Evolutionary conservation across 1,284 basidiomycete genomes (phyloP).

Genomic region (Sporisorium reilianum): DNA sequence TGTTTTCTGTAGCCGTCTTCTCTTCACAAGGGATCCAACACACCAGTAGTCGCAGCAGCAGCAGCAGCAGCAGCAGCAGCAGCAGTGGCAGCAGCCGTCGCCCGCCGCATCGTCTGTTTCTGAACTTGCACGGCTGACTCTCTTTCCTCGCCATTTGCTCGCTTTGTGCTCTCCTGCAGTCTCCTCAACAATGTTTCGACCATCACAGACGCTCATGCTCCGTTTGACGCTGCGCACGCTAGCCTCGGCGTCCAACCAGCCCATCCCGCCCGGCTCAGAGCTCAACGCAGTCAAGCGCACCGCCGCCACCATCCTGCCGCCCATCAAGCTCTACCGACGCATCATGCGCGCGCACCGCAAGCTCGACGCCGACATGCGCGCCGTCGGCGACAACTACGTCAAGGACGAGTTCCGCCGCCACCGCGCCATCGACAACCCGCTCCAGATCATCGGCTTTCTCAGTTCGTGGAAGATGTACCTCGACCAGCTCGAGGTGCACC

Average conservation of each 20-base stretch:
- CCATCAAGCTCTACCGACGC: slow-evolving; percentile 64
- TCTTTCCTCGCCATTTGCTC: no score
- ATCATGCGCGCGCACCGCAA: slow-evolving; percentile 63
- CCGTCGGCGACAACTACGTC: slow-evolving; percentile 68
- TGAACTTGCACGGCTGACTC: slow-evolving; percentile 8
- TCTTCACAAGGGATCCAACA: background rate
- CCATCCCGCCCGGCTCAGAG: slow-evolving; percentile 40
- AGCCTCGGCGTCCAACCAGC: slow-evolving; percentile 42
- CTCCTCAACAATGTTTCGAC: slow-evolving; percentile 26
- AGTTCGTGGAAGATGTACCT: slow-evolving; percentile 69
- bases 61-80: slow-evolving; percentile 11
- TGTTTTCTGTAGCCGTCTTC: slow-evolving; percentile 50
- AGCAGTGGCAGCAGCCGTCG: background rate
- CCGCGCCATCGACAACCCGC: slow-evolving; percentile 62
- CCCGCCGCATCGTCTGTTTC: no score
- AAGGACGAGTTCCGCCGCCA: slow-evolving; percentile 68
- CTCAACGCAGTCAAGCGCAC: slow-evolving; percentile 41
- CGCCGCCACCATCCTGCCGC: slow-evolving; percentile 58
- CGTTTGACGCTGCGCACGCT: slow-evolving; percentile 29
- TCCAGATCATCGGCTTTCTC: slow-evolving; percentile 68
- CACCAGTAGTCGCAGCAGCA: slow-evolving; percentile 6
- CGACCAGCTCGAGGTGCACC: slow-evolving; percentile 59
- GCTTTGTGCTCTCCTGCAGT: background rate
- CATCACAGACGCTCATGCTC: slow-evolving; percentile 17
- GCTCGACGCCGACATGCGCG: slow-evolving; percentile 66